Evolutionary conservation across 768 basidiomycete genomes (phyloP), one percentile per base, ranked within the genome.

Genomic region (Solioccasus polychromus): DNA sequence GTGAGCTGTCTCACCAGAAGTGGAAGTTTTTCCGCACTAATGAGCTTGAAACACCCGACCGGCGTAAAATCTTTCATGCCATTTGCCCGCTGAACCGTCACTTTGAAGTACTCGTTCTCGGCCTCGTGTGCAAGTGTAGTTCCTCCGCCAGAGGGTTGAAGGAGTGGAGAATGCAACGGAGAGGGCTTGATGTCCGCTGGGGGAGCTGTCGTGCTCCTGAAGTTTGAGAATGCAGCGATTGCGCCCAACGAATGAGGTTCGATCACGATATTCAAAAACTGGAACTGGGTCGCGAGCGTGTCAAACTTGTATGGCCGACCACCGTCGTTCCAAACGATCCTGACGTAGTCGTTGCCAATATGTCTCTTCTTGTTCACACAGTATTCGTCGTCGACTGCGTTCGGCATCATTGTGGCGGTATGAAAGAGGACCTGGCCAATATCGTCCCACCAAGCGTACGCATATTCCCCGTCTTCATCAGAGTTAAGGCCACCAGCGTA

Each of bases 401-500:
- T 87, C 4, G 96, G 96, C 95, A 98, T 98, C 74, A 99, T 84
- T 2, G 96, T 98, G 8, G 95, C 89, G 3, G 92, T 87, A 66
- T 98, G 96, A 63, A 89, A 99, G 43, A 97, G 76, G 50, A 96
- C 82, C 62, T 98, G 94, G 4, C 88, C 83, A 39, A 97, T 93
- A 59, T 97, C 93, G 64, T 98, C 93, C 91, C 94, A 96, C 94
- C 95, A 99, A 0, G 94, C 92, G 61, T 98, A 98, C 0, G 95
- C 91, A 60, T 94, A 96, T 66, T 93, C 88, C 12, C 96, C 96
- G 59, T 99, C 93, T 57, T 88, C 81, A 50, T 92, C 89, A 8
- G 91, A 82, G 59, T 92, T 86, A 20, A 98, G 75, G 4, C 92
- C 91, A 8, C 94, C 96, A 3, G 88, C 88, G 63, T 94, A 96